Evolutionary conservation across 2,329 filamentous ascomycete species (phyloP), one percentile per base, ranked within the genome.

Genomic region (Corniculantispora saksenae): DNA sequence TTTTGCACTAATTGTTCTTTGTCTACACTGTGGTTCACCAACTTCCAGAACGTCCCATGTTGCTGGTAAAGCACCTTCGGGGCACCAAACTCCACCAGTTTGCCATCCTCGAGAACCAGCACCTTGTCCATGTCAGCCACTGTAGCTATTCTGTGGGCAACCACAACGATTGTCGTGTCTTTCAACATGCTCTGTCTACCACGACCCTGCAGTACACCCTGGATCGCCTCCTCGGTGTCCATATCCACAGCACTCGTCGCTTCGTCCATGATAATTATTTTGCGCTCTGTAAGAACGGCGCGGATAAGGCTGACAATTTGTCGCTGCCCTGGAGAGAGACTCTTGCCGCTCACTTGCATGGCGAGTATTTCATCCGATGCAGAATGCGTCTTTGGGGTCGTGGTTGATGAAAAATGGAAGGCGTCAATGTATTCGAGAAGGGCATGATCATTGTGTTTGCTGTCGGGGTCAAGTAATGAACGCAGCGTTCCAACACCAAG

Each of bases 401-500:
- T 43, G 3, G 38, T 13, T 13, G 17, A 43, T 43, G 38, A 43
- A 13, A 43, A 43, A 4, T 43, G 38, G 12, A 43, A 43, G 4
- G 10, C 17, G 17, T 43, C 12, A 4, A 43, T 69, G 90, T 89
- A 57, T 70, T 90, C 87, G 51, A 82, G 81, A 2, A 92, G 83
- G 70, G 89, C 86, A 1, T 75, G 78, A 69, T 92, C 89, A 3
- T 79, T 82, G 72, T 90, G 85, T 66, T 89, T 80, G 65, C 87
- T 80, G 70, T 91, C 91, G 1, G 89, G 86, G 72, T 92, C 90
- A 10, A 92, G 81, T 70, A 92, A 92, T 27, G 81, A 84, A 45
- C 89, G 82, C 23, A 93, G 79, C 0, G 89, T 91, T 21, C 90
- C 90, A 1, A 86, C 89, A 77, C 92, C 92, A 9, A 93, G 81